Base-by-base conservation (phyloP, 106 monocot genomes). In the Narthecium ossifragum region DNA sequence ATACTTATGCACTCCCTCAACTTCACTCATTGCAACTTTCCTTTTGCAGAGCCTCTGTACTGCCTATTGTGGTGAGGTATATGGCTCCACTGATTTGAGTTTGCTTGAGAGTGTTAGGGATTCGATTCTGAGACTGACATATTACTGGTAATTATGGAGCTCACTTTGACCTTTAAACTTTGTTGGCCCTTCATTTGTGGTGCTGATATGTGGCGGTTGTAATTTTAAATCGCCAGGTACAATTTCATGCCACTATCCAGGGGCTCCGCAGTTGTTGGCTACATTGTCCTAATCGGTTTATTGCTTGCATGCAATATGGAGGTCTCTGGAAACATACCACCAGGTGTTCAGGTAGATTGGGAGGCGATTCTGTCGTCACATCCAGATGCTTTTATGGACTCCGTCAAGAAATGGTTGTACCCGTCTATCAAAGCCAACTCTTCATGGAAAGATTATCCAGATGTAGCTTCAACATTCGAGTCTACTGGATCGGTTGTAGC, bases 181-280 rank as follows among this genome's bases (percentile, higher is more conserved):
- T n/a, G n/a, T n/a, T n/a, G n/a, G n/a, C n/a, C n/a, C n/a, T n/a
- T n/a, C n/a, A n/a, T n/a, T n/a, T n/a, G 6, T 0, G 37, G 12
- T 10, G 13, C 8, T n/a, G n/a, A n/a, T n/a, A n/a, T n/a, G n/a
- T n/a, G n/a, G n/a, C n/a, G n/a, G n/a, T n/a, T n/a, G n/a, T n/a
- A n/a, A n/a, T n/a, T n/a, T n/a, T n/a, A n/a, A n/a, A n/a, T n/a
- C n/a, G n/a, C 40, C 72, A 93, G 93, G 93, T 94, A 83, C 37
- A 94, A 94, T 53, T 94, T 94, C 58, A 94, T 83, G 94, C 90
- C 94, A 22, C 78, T 94, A 14, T 77, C 90, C 7, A 80, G 90
- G 53, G 94, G 94, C 31, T 71, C 94, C 28, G 82, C 94, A 2
- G 90, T 39, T 8, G 82, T 94, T 22, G 90, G 94, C 34, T 90